Base-by-base conservation (phyloP, 257 asterid species). In the Thymus mandschuricus region DNA sequence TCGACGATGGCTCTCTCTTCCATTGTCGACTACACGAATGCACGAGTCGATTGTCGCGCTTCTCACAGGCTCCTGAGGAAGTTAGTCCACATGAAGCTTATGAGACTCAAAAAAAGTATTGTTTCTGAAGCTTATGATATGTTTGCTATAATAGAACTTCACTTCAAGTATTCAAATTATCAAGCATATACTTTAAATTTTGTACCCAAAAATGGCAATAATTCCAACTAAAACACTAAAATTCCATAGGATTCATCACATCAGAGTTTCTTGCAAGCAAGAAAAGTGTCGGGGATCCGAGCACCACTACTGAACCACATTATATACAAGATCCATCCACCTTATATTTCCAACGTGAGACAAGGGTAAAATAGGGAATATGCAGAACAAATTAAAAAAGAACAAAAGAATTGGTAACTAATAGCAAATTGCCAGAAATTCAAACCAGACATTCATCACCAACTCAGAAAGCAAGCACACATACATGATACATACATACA, bases 11-110 rank as follows among this genome's bases (percentile, higher is more conserved):
- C 81, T 85, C 76, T 87, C 97, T 79, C 96, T 84, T 81, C 98
- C 98, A 69, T 91, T 80, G 78, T 94, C 96, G 12, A 81, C 88
- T 10, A 91, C 96, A 61, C 92, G 90, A 65, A 87, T 89, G 87
- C 98, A 87, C 8, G 97, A 88, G 87, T 91, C 98, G 59, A 94
- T 85, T 71, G 89, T 87, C 33, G 96, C 96, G 74, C 92, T 85
- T 85, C 97, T 83, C 67, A 87, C 41, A 48, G 98, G 95, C 76
- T 88, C 95, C 98, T 92, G 82, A 67, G 86, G 77, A 21, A 45
- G 46, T 21, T 21, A 21, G 21, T 21, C 21, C 21, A 21, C 0
- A 0, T 21, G 21, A 21, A 21, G n/a, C n/a, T n/a, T n/a, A n/a
- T n/a, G n/a, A n/a, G n/a, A n/a, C n/a, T 59, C 1, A 1, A 3